These are phyloP conservation scores for Clonostachys rhizophaga DNA, from an alignment of 2,329 filamentous ascomycete genomes.

Conservation along the genomic window DNA sequence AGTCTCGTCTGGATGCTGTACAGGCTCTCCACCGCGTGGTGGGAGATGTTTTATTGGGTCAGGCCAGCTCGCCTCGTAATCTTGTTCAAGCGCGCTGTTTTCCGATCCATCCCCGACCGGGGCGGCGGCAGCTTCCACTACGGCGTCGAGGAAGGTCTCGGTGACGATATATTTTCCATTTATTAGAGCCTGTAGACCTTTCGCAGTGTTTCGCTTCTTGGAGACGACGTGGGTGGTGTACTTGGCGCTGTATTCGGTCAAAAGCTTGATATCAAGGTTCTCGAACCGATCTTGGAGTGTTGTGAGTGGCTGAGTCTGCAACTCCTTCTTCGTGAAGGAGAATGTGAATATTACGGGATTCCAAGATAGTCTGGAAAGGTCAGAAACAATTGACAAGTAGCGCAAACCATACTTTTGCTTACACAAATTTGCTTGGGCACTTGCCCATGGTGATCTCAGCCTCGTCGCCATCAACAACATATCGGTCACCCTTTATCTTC, in stretches of 20 bases:
- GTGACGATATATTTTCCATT: conserved; percentile 76
- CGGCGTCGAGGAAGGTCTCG: conserved; percentile 66
- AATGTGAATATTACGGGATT: conserved; percentile 76
- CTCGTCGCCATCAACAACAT: conserved; percentile 38
- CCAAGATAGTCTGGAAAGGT: conserved; percentile 65
- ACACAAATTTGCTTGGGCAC: conserved; percentile 61
- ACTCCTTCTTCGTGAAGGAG: conserved; percentile 67
- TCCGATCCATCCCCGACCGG: neutral
- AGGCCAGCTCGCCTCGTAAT: conserved; percentile 80
- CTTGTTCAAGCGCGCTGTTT: conserved; percentile 61
- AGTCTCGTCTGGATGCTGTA: conserved; percentile 59
- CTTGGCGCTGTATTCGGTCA: conserved; percentile 63
- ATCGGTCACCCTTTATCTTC: conserved; percentile 59
- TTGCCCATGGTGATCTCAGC: conserved; percentile 70
- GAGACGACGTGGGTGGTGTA: conserved; percentile 85
- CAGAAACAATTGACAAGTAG: conserved; percentile 1
- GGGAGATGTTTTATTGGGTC: conserved; percentile 68
- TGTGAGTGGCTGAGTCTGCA: conserved; percentile 60
- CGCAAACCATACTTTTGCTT: conserved; percentile 6
- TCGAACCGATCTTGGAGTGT: conserved; percentile 65
- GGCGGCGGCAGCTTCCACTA: conserved; percentile 54
- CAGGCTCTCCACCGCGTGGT: conserved; percentile 69
- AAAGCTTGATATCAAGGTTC: conserved; percentile 82
- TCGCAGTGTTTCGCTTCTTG: conserved; percentile 84
- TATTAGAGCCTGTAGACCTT: conserved; percentile 81